phyloP scores from a whole-genome alignment of 345 rosid genomes.

The Lumnitzera racemosa region DNA sequence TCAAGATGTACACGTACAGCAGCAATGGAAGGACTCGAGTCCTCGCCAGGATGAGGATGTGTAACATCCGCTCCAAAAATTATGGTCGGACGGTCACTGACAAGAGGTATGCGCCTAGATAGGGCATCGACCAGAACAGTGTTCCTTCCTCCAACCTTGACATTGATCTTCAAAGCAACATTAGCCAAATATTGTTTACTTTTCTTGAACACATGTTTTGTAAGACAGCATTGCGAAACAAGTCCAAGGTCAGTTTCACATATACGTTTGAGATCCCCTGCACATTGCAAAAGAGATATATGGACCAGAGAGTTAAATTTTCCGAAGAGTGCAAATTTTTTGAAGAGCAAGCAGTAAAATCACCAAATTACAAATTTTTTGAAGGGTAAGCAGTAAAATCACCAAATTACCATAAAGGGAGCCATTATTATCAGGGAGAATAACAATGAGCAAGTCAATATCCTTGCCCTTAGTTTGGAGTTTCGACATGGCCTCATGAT shows the following conservation, averaged over 20 bases:
- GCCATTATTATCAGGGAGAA: conserved; percentile 95
- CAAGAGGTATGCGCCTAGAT: conserved; percentile 87
- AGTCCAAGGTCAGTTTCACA: conserved; percentile 98
- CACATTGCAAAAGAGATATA: conserved; percentile 3
- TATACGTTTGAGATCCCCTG: conserved; percentile 94
- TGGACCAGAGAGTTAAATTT: neutral
- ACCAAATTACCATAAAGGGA: conserved; percentile 72
- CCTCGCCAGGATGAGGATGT: conserved; percentile 99
- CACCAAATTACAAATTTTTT: conserved; percentile 24
- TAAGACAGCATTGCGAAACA: conserved; percentile 95
- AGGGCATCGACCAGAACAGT: conserved; percentile 95
- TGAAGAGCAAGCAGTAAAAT: neutral
- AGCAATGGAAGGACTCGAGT: conserved; percentile 98
- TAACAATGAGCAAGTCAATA: conserved; percentile 88
- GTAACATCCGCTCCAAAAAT: conserved; percentile 99
- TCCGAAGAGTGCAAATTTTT: neutral
- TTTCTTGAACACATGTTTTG: conserved; percentile 81
- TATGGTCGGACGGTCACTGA: conserved; percentile 87
- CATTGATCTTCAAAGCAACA: conserved; percentile 91
- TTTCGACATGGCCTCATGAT: conserved; percentile 74
- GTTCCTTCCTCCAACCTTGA: conserved; percentile 97
- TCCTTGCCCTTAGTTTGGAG: conserved; percentile 59
- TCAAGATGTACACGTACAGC: conserved; percentile 46
- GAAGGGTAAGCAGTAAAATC: neutral
- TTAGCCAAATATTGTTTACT: conserved; percentile 89